Evolutionary conservation across 108 stramenopile species (phyloP).

Genomic region (Nannochloropsis gaditana): DNA sequence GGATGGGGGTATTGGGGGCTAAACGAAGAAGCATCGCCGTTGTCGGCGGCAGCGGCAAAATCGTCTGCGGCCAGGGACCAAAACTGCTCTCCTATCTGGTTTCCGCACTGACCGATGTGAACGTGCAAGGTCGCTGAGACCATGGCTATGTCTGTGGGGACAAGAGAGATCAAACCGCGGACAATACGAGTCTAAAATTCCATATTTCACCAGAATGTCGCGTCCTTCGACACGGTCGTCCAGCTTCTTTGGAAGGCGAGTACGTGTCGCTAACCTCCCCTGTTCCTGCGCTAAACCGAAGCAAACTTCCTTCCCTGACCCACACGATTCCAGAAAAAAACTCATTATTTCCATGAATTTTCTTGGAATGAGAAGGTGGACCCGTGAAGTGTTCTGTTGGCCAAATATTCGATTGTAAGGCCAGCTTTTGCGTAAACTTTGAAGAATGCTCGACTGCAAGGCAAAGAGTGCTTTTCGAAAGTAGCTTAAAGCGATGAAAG

Average conservation of each 20-base stretch:
- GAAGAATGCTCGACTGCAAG: too few species aligned
- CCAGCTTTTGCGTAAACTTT: too few species aligned
- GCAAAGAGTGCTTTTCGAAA: too few species aligned
- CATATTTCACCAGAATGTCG: too few species aligned
- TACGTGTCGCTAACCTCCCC: slow-evolving; percentile 1
- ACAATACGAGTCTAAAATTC: too few species aligned
- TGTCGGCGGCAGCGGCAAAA: not conserved
- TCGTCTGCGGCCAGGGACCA: slow-evolving; percentile 40
- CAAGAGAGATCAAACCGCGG: too few species aligned
- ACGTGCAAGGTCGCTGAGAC: slow-evolving; percentile 28
- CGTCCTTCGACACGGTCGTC: too few species aligned
- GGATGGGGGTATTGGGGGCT: slow-evolving; percentile 18
- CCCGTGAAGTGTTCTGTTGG: too few species aligned
- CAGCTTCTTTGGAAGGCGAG: not conserved
- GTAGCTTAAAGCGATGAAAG: too few species aligned
- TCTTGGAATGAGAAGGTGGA: not conserved
- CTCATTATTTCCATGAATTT: not conserved
- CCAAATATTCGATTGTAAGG: too few species aligned
- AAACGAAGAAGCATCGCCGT: not conserved
- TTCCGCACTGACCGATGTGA: slow-evolving; percentile 46
- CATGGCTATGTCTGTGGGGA: not conserved
- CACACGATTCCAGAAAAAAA: not conserved
- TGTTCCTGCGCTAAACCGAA: not conserved
- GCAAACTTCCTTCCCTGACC: not conserved
- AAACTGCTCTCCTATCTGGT: slow-evolving; percentile 46